Evolutionary conservation across 2,329 filamentous ascomycete genomes (phyloP).

Genomic region (Cladophialophora psammophila): DNA sequence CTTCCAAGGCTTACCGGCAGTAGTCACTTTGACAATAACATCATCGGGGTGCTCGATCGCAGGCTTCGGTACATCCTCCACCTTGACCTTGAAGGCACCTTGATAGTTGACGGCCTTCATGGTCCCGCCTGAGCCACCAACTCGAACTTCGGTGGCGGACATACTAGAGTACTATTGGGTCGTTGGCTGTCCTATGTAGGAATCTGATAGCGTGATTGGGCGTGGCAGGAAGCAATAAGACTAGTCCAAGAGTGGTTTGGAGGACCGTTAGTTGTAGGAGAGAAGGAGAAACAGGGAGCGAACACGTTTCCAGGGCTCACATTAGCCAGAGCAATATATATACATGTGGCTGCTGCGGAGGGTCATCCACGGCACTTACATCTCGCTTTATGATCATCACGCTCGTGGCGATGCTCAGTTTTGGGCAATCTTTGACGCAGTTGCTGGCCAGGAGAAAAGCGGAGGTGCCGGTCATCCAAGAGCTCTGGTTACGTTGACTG

Average conservation of each 20-base stretch:
- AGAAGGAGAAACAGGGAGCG: slow-evolving; percentile 9
- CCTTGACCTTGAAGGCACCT: slow-evolving; percentile 67
- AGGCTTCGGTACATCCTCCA: slow-evolving; percentile 66
- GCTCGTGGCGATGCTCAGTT: slow-evolving; percentile 7
- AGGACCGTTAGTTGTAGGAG: background rate
- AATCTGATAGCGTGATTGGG: slow-evolving; percentile 13
- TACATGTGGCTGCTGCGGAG: background rate
- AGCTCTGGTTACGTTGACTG: background rate
- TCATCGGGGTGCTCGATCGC: slow-evolving; percentile 70
- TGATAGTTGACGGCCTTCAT: slow-evolving; percentile 72
- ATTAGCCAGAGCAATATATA: background rate
- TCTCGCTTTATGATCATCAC: background rate
- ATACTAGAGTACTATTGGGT: slow-evolving; percentile 11
- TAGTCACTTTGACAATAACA: slow-evolving; percentile 70
- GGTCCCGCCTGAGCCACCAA: slow-evolving; percentile 38
- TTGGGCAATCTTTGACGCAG: slow-evolving; percentile 5
- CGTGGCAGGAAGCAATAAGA: background rate
- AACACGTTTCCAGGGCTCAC: slow-evolving; percentile 6
- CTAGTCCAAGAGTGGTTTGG: slow-evolving; percentile 12
- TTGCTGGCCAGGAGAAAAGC: slow-evolving; percentile 1
- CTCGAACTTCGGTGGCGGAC: slow-evolving; percentile 32
- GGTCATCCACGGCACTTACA: background rate
- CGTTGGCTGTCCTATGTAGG: background rate
- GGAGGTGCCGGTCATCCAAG: slow-evolving; percentile 6
- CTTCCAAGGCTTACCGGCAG: slow-evolving; percentile 53